Evolutionary conservation across 1,284 basidiomycete species (phyloP), one percentile per base, ranked within the genome.

Genomic region (Caloboletus firmus): DNA sequence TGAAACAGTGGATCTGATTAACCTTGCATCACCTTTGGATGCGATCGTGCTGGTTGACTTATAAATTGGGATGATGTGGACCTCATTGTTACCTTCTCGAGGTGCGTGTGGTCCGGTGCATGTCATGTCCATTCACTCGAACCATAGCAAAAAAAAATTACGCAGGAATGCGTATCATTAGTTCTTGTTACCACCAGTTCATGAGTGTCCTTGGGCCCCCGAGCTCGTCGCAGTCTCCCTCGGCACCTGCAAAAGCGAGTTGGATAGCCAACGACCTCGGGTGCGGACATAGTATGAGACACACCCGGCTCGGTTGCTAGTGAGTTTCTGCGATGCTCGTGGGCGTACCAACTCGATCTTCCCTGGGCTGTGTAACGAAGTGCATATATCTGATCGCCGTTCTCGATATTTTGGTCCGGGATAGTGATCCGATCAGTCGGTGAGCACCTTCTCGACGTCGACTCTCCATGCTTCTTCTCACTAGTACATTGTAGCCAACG

Each of bases 1-100:
- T 49, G 31, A 20, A 51, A 67, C 28, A 64, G 60, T 10, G 59
- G 70, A 45, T 67, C 64, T 13, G 66, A 74, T 50, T 67, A 60
- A 22, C 69, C 67, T 7, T 13, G 20, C 18, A 12, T 34, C 15
- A 24, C 35, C 41, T 34, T 40, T 18, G 22, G 40, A 24, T 31
- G 20, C 9, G 28, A 41, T n/a, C 15, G 12, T 4, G 4, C 50
- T 26, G 9, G 9, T 53, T 31, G 26, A 28, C 26, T 20, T 15
- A 7, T 17, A 34, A 15, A n/a, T 22, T 54, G 22, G 24, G 20
- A n/a, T 35, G 17, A 15, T 24, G 31, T 18, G 8, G 18, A 26
- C 18, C 9, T 26, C 26, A 18, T 39, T n/a, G 4, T 30, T 18
- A 32, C 44, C 18, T 52, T 37, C 20, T 31, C 13, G 18, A 36